phyloP scores from a whole-genome alignment of 2,329 filamentous ascomycete genomes.

The Ascochyta fabae region DNA sequence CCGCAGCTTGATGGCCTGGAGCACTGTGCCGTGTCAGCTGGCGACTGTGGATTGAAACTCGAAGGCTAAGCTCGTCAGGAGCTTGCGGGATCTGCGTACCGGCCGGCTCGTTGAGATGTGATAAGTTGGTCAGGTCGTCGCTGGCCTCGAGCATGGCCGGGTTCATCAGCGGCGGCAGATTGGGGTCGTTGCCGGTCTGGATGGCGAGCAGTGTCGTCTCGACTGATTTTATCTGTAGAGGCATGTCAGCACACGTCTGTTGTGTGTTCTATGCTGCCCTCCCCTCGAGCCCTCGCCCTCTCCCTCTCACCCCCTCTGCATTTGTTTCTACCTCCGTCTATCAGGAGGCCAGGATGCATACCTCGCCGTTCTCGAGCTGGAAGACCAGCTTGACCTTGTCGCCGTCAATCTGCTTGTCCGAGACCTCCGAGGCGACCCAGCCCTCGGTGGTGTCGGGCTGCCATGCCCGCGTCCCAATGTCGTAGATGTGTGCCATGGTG shows the following conservation, averaged over 20 bases:
- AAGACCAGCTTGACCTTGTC: conserved; percentile 89
- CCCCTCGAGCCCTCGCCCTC: background rate
- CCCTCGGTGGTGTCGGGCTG: conserved; percentile 95
- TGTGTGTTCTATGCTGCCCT: background rate
- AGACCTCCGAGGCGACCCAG: conserved; percentile 95
- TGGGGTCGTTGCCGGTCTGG: conserved; percentile 75
- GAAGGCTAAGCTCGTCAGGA: conserved; percentile 6
- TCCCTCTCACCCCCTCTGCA: background rate
- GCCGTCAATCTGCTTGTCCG: conserved; percentile 82
- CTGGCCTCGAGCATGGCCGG: conserved; percentile 97
- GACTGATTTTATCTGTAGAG: conserved; percentile 73
- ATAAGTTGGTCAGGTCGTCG: conserved; percentile 96
- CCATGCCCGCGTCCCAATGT: conserved; percentile 97
- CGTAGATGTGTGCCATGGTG: conserved; percentile 88
- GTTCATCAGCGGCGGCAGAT: conserved; percentile 94
- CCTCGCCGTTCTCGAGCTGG: conserved; percentile 90
- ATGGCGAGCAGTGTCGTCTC: conserved; percentile 79
- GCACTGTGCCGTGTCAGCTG: conserved; percentile 64
- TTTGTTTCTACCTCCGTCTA: background rate
- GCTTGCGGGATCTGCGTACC: conserved; percentile 62
- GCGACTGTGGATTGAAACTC: background rate
- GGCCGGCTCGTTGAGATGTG: conserved; percentile 97
- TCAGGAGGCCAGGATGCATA: conserved; percentile 48
- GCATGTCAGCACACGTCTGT: conserved; percentile 25
- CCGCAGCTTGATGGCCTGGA: conserved; percentile 96